Evolutionary conservation across 176 grass and related monocot genomes (phyloP).

Genomic region (Zea luxurians): DNA sequence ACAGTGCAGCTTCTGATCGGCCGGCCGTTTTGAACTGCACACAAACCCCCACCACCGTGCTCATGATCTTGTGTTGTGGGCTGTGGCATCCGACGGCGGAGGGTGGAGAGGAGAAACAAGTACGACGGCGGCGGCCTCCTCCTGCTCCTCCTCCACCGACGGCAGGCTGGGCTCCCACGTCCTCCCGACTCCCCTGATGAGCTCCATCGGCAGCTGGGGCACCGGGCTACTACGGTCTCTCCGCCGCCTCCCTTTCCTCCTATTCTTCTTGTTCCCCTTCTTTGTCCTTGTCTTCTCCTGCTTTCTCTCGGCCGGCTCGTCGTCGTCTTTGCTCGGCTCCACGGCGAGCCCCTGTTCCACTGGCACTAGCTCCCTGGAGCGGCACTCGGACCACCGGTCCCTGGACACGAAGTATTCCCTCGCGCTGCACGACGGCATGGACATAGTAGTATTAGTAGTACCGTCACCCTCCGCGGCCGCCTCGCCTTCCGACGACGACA

Average conservation of each 20-base stretch:
- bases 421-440: slow-evolving; percentile 24
- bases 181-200: background rate
- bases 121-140: background rate
- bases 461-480: background rate
- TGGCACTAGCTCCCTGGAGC: slow-evolving; percentile 28
- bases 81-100: too few relatives aligned
- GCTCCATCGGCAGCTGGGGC: background rate
- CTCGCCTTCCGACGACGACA: background rate
- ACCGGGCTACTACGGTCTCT: background rate
- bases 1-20: too few relatives aligned
- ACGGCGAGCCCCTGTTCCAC: background rate
- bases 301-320: background rate
- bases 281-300: background rate
- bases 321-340: background rate
- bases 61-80: background rate
- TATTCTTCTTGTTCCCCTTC: background rate
- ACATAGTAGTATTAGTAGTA: too few relatives aligned
- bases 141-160: slow-evolving; percentile 42
- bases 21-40: too few relatives aligned
- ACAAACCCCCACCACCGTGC: background rate
- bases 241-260: background rate
- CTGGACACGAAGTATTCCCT: slow-evolving; percentile 28
- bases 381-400: slow-evolving; percentile 39
- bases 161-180: slow-evolving; percentile 58
- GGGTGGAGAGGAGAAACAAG: background rate